phyloP scores from a whole-genome alignment of 75 land plant genomes.

The Pinus tabuliformis region DNA sequence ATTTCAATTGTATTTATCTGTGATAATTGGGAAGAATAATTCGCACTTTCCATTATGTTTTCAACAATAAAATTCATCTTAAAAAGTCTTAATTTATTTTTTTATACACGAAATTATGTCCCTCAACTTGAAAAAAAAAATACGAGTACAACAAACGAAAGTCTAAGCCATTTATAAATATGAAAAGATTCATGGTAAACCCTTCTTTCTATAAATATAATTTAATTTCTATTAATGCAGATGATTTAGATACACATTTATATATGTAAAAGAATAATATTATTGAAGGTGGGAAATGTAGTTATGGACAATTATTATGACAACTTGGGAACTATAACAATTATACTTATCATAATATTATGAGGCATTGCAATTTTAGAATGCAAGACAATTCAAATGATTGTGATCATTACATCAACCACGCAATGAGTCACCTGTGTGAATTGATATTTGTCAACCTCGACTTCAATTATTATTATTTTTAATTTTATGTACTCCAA shows the following conservation, averaged over 20 bases:
- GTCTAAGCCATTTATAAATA: constrained; percentile 21
- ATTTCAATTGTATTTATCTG: too few relatives aligned
- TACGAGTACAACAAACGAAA: constrained; percentile 20
- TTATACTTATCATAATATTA: constrained; percentile 14
- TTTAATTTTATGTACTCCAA: not conserved
- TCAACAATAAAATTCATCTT: too few relatives aligned
- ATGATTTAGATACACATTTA: not conserved
- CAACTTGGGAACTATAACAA: constrained; percentile 49
- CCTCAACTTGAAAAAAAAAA: constrained; percentile 37
- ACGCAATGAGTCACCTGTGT: constrained; percentile 4
- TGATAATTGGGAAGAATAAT: too few relatives aligned
- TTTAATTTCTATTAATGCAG: not conserved
- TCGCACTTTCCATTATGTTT: too few relatives aligned
- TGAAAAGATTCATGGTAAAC: constrained; percentile 48
- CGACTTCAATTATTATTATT: too few relatives aligned
- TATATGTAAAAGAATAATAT: constrained; percentile 16
- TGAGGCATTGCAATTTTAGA: constrained; percentile 24
- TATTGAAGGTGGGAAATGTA: constrained; percentile 70
- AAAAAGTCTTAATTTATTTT: too few relatives aligned
- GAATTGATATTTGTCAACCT: not conserved
- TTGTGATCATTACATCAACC: constrained; percentile 14
- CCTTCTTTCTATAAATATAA: not conserved
- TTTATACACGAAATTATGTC: constrained; percentile 30
- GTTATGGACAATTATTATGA: constrained; percentile 71
- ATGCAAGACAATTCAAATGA: constrained; percentile 7